phyloP scores from a whole-genome alignment of 495 filamentous ascomycete species.

The Bombardia bombarda region DNA sequence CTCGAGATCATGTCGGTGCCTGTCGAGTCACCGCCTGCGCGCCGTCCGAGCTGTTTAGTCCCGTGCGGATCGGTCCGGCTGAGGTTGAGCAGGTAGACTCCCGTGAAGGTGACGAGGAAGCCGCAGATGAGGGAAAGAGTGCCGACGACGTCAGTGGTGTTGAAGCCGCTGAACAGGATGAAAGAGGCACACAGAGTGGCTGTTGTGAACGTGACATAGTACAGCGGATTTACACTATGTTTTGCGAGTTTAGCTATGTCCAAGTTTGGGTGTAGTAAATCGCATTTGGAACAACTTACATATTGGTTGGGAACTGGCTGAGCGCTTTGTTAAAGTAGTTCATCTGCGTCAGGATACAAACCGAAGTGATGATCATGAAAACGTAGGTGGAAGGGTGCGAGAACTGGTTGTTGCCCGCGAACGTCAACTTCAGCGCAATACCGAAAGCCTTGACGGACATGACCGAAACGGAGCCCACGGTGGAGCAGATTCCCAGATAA shows the following conservation, averaged over 20 bases:
- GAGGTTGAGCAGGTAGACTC: slow-evolving; percentile 94
- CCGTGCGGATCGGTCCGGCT: slow-evolving; percentile 87
- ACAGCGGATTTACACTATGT: slow-evolving; percentile 89
- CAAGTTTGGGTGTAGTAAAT: background rate
- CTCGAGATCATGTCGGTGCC: slow-evolving; percentile 89
- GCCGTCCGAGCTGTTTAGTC: slow-evolving; percentile 53
- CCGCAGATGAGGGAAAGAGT: slow-evolving; percentile 84
- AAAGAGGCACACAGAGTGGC: slow-evolving; percentile 91
- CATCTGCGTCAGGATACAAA: slow-evolving; percentile 98
- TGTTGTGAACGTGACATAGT: slow-evolving; percentile 99
- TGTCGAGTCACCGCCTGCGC: slow-evolving; percentile 61
- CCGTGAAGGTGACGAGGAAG: slow-evolving; percentile 94
- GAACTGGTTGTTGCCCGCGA: slow-evolving; percentile 90
- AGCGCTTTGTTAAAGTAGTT: slow-evolving; percentile 99
- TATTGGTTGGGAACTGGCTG: slow-evolving; percentile 91
- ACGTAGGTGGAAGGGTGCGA: slow-evolving; percentile 90
- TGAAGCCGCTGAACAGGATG: slow-evolving; percentile 96
- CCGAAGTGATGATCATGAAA: slow-evolving; percentile 82
- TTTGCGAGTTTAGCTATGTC: slow-evolving; percentile 17
- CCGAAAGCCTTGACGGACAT: slow-evolving; percentile 99
- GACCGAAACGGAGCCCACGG: slow-evolving; percentile 91
- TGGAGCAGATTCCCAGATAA: slow-evolving; percentile 94
- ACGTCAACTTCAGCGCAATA: slow-evolving; percentile 88
- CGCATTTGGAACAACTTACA: slow-evolving; percentile 44
- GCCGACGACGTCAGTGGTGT: slow-evolving; percentile 87